Base-by-base conservation (phyloP, 805 yeast genomes). In the Starmera caribaea region DNA sequence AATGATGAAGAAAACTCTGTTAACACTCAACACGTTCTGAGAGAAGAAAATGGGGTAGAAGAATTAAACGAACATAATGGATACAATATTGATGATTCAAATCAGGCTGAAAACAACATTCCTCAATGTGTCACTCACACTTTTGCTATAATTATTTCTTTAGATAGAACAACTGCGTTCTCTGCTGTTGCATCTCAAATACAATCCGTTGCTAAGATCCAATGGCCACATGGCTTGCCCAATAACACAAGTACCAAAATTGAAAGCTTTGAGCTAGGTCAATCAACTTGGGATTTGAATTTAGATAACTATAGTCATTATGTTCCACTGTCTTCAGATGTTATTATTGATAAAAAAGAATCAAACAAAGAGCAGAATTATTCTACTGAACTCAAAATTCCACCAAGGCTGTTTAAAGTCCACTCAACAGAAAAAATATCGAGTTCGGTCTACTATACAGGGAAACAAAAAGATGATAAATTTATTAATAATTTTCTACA, bases 151-250 rank as follows among this genome's bases (percentile, higher is more conserved):
- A 60, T 74, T 5, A 46, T 75, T 2, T 71, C 74, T 38, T 47
- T 74, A 1, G 50, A 57, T 17, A 68, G 64, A 38, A 69, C 66
- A 30, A 60, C 66, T 2, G 40, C 57, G 2, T 51, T 70, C 4
- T 58, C 65, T 17, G 60, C 58, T 31, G 50, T 75, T 29, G 57
- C 58, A 32, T 48, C 71, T 11, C 70, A 67, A 38, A 59, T 76
- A 38, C 64, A 59, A 40, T 66, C 77, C 2, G 44, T 57, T 5
- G 65, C 69, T 7, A 61, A 65, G 38, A 62, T 73, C 3, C 55
- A 66, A 41, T 76, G 82, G 82, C 74, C 74, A 5, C 60, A 65
- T 30, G 74, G 74, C 10, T 73, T 75, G 13, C 74, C 74, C 2
- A 69, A 70, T 32, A 65, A 68, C 38, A 67, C 66, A 39, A 41